Evolutionary conservation across 2,329 filamentous ascomycete species (phyloP).

Genomic region (Colletotrichum limetticola): DNA sequence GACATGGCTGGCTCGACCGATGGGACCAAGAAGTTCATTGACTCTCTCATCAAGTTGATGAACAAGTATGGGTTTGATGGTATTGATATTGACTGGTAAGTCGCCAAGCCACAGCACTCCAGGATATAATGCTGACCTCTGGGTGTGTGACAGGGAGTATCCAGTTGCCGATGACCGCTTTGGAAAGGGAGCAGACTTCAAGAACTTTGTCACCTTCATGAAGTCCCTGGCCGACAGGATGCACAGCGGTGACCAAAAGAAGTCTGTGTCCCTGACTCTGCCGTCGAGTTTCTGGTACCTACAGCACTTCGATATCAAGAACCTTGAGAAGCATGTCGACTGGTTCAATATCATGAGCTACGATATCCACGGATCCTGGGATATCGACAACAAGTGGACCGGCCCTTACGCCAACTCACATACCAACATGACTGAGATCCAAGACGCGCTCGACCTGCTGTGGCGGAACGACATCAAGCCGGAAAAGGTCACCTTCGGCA

Average conservation of each 20-base stretch:
- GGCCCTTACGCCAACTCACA: slow-evolving; percentile 43
- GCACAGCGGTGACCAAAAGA: no score
- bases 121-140: no score
- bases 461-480: slow-evolving; percentile 52
- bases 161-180: background rate
- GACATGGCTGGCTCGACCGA: slow-evolving; percentile 30
- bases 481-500: slow-evolving; percentile 50
- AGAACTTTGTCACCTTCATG: no score
- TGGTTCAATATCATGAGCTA: slow-evolving; percentile 44
- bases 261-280: background rate
- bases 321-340: background rate
- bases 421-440: slow-evolving; percentile 53
- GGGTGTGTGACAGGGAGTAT: slow-evolving; percentile 35
- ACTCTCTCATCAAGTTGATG: slow-evolving; percentile 36
- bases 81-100: slow-evolving; percentile 41
- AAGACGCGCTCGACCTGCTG: slow-evolving; percentile 50
- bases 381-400: slow-evolving; percentile 39
- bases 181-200: no score
- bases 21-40: slow-evolving; percentile 36
- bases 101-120: no score
- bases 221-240: no score
- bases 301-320: slow-evolving; percentile 38
- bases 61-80: slow-evolving; percentile 40
- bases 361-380: slow-evolving; percentile 52
- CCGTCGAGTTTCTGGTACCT: slow-evolving; percentile 21